These are phyloP conservation scores for Dioszegia aurantiaca DNA, from an alignment of 768 basidiomycete species.

Conservation along the genomic window DNA sequence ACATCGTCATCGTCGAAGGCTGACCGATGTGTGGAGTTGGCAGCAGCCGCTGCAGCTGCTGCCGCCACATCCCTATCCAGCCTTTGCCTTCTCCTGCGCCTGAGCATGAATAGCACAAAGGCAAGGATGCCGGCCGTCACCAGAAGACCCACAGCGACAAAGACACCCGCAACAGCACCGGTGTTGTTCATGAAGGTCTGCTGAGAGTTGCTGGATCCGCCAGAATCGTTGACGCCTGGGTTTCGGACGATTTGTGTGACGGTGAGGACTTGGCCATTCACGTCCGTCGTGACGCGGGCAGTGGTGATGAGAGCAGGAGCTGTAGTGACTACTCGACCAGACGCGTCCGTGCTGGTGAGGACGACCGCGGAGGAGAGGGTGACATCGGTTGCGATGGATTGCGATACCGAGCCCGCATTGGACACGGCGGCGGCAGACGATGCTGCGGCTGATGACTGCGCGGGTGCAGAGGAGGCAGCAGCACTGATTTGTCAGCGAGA, in stretches of 20 bases:
- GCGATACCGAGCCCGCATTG: constrained; percentile 12
- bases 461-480: constrained; percentile 10
- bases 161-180: constrained; percentile 70
- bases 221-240: constrained; percentile 35
- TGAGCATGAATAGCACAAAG: constrained; percentile 54
- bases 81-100: constrained; percentile 47
- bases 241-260: constrained; percentile 51
- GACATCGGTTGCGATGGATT: constrained; percentile 15
- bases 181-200: constrained; percentile 69
- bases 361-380: constrained; percentile 34
- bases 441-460: neutral
- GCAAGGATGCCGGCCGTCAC: constrained; percentile 57
- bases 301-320: constrained; percentile 44
- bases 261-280: constrained; percentile 47
- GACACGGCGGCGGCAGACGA: neutral
- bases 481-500: neutral
- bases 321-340: constrained; percentile 40
- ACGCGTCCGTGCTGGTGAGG: constrained; percentile 41
- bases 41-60: constrained; percentile 48
- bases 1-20: constrained; percentile 49
- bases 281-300: constrained; percentile 35
- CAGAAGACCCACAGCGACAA: constrained; percentile 70
- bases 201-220: neutral
- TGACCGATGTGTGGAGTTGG: constrained; percentile 35
- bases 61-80: constrained; percentile 52